A percentile compares a stretch with the other conserved stretches of the same genome.
These are phyloP conservation scores for Yarrowia alimentaria DNA, from an alignment of 805 yeast species.

Conservation along the genomic window DNA sequence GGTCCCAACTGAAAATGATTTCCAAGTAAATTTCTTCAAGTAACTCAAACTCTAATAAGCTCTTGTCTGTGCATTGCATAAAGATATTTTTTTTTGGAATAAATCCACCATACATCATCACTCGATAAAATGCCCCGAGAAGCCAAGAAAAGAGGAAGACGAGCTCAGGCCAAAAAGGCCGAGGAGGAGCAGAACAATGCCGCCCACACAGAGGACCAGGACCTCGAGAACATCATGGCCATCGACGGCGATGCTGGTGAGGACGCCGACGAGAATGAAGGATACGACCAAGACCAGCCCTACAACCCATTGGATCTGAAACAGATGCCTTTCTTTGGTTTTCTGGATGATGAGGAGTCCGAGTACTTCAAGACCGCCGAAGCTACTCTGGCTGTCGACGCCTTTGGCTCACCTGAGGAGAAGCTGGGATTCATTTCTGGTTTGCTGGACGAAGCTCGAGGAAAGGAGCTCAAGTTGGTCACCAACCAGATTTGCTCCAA, in stretches of 20 bases:
- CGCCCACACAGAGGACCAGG: constrained; percentile 8
- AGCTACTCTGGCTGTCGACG: constrained; percentile 73
- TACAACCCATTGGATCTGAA: constrained; percentile 22
- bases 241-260: constrained; percentile 16
- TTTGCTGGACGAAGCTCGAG: constrained; percentile 79
- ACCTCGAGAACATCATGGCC: constrained; percentile 16
- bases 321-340: constrained; percentile 62
- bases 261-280: constrained; percentile 6
- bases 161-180: constrained; percentile 27
- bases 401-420: constrained; percentile 73
- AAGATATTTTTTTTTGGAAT: constrained; percentile 15
- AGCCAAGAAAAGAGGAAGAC: constrained; percentile 26
- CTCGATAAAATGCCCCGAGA: constrained; percentile 17
- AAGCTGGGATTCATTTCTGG: constrained; percentile 67
- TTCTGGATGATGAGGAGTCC: constrained; percentile 76
- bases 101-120: not conserved
- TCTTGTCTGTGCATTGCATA: constrained; percentile 5
- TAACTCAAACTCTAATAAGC: too few relatives aligned
- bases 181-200: constrained; percentile 19
- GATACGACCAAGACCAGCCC: constrained; percentile 3
- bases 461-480: constrained; percentile 86
- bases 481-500: constrained; percentile 95
- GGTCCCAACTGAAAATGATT: too few relatives aligned
- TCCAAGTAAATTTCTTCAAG: not conserved
- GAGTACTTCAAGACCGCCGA: constrained; percentile 95